phyloP scores from a whole-genome alignment of 257 asterid genomes.

The Nicotiana paniculata region DNA sequence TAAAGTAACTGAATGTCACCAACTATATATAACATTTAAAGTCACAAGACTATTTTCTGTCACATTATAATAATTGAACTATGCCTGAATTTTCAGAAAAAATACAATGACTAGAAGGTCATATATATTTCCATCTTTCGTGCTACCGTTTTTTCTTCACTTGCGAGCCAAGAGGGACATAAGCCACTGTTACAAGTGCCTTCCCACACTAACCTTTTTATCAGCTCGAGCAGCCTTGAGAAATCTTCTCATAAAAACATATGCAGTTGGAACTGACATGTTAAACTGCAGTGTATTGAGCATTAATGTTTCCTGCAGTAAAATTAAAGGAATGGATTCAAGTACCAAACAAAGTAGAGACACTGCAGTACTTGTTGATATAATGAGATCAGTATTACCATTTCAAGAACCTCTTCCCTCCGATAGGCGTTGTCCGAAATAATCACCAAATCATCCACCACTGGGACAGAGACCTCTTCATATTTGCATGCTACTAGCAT shows the following conservation, averaged over 20 bases:
- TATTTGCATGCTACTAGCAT: slow-evolving; percentile 90
- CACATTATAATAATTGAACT: no score
- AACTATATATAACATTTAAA: no score
- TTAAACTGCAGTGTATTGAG: slow-evolving; percentile 64
- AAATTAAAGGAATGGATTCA: not conserved
- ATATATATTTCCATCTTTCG: no score
- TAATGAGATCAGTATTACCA: slow-evolving; percentile 35
- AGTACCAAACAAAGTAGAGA: not conserved
- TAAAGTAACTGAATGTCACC: no score
- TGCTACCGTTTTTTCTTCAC: no score
- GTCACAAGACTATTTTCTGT: no score
- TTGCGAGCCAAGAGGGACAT: no score
- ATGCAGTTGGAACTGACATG: slow-evolving; percentile 81
- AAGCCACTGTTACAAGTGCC: not conserved
- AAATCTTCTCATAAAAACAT: slow-evolving; percentile 75
- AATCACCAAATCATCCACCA: slow-evolving; percentile 68
- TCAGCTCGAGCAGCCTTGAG: slow-evolving; percentile 89
- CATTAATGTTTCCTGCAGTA: slow-evolving; percentile 64
- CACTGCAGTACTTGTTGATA: not conserved
- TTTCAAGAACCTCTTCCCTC: slow-evolving; percentile 67
- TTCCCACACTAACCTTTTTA: slow-evolving; percentile 36
- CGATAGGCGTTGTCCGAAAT: slow-evolving; percentile 81
- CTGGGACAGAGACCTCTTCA: slow-evolving; percentile 77
- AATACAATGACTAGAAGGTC: no score
- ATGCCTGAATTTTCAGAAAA: no score